These are phyloP conservation scores for Luzula sylvatica DNA, from an alignment of 176 grass and related monocot species.

Conservation along the genomic window DNA sequence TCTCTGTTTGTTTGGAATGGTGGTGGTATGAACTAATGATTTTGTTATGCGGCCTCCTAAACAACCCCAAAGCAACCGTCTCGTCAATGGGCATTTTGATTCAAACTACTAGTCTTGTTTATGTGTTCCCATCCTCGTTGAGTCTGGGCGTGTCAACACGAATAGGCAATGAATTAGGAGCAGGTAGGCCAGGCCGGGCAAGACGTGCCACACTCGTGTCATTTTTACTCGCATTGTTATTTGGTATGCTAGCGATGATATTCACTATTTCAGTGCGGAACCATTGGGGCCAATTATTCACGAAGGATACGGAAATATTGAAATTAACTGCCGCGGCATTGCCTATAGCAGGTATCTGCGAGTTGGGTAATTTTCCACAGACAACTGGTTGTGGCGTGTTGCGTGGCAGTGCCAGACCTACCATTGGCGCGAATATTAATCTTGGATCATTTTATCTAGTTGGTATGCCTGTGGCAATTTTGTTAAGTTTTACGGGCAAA, in stretches of 20 bases:
- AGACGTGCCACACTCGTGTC: constrained; percentile 42
- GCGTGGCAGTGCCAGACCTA: constrained; percentile 63
- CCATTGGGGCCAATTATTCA: constrained; percentile 78
- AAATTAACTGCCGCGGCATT: constrained; percentile 60
- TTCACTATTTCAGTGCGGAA: constrained; percentile 66
- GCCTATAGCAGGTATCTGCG: constrained; percentile 88
- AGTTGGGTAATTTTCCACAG: constrained; percentile 95
- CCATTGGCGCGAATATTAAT: constrained; percentile 71
- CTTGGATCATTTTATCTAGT: constrained; percentile 90
- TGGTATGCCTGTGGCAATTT: constrained; percentile 83
- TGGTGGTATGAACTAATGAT: constrained; percentile 99
- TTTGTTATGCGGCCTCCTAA: constrained; percentile 73
- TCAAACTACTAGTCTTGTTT: constrained; percentile 84
- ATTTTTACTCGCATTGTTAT: constrained; percentile 28
- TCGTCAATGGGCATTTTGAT: constrained; percentile 99
- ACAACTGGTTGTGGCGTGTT: constrained; percentile 87
- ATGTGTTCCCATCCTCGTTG: constrained; percentile 80
- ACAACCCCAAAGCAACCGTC: constrained; percentile 64
- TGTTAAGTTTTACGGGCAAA: constrained; percentile 41
- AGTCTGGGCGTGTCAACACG: constrained; percentile 82
- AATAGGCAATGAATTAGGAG: constrained; percentile 75
- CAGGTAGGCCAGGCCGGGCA: constrained; percentile 33
- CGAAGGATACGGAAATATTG: constrained; percentile 53
- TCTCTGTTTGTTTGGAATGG: constrained; percentile 91
- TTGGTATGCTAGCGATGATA: constrained; percentile 40